Conservation (phyloP, 371 early-diverging fungal species). For the Zychaea mexicana region DNA sequence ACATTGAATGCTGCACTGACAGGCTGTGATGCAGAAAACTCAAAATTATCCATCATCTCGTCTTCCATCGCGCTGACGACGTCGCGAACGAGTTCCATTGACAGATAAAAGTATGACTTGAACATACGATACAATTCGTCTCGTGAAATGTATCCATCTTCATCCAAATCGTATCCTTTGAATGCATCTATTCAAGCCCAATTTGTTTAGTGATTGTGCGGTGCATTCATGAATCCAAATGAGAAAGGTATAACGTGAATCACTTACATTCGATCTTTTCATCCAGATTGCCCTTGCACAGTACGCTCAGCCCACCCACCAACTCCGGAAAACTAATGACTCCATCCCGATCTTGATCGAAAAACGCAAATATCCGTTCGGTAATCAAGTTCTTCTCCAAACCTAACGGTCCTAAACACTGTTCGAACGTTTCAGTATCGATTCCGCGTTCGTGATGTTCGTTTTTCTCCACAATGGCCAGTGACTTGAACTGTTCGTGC, state of each 20-base stretch:
- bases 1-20: constrained; percentile 91
- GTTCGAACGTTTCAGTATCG: constrained; percentile 76
- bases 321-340: constrained; percentile 83
- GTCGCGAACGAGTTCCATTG: constrained; percentile 88
- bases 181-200: constrained; percentile 72
- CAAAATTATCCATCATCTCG: constrained; percentile 87
- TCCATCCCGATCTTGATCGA: constrained; percentile 82
- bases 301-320: constrained; percentile 79
- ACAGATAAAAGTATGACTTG: constrained; percentile 87
- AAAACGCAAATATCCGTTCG: constrained; percentile 87
- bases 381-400: constrained; percentile 84
- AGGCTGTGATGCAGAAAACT: constrained; percentile 90
- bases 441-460: constrained; percentile 70
- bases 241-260: too few species aligned
- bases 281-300: constrained; percentile 87
- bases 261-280: constrained; percentile 83
- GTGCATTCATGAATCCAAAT: too few species aligned
- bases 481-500: constrained; percentile 81
- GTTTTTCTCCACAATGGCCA: constrained; percentile 66
- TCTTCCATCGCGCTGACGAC: constrained; percentile 90
- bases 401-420: constrained; percentile 88
- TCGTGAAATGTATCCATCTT: constrained; percentile 83
- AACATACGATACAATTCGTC: constrained; percentile 89
- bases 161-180: constrained; percentile 91
- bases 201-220: not conserved